phyloP scores from a whole-genome alignment of 192 early-diverging fungal genomes.

The Coemansia sp. region DNA sequence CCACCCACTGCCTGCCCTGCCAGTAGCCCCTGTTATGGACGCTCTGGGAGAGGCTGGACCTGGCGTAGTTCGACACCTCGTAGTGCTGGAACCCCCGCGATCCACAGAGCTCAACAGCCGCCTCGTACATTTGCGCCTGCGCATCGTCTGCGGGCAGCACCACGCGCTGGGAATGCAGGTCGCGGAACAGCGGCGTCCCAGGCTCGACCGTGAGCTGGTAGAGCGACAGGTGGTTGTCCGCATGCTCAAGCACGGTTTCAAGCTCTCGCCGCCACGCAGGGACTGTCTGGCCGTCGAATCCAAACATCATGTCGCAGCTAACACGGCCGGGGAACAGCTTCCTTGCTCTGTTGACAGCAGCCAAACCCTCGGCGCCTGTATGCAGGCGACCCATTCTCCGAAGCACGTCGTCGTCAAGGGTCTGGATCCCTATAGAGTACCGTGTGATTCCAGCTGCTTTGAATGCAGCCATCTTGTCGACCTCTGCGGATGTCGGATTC shows the following conservation, averaged over 20 bases:
- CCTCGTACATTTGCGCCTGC: constrained; percentile 50
- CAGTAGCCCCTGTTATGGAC: constrained; percentile 58
- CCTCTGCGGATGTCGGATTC: constrained; percentile 42
- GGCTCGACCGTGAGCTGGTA: constrained; percentile 63
- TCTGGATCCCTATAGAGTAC: constrained; percentile 58
- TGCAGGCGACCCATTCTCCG: constrained; percentile 53
- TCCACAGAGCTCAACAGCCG: constrained; percentile 24
- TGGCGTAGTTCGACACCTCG: constrained; percentile 58
- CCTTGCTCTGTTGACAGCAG: constrained; percentile 30
- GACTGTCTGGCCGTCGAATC: constrained; percentile 49
- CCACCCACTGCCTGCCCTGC: constrained; percentile 57
- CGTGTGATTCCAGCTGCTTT: constrained; percentile 51
- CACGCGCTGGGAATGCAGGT: constrained; percentile 20
- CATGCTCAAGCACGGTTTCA: constrained; percentile 23
- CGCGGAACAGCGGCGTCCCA: constrained; percentile 54
- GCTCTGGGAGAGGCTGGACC: constrained; percentile 16
- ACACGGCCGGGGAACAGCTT: constrained; percentile 40
- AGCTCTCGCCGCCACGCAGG: constrained; percentile 45
- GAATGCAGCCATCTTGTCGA: constrained; percentile 44
- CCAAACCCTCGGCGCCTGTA: constrained; percentile 39
- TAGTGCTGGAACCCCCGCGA: constrained; percentile 47
- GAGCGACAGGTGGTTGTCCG: constrained; percentile 50
- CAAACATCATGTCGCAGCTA: constrained; percentile 58
- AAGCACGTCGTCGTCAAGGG: constrained; percentile 42
- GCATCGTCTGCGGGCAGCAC: constrained; percentile 25